A percentile compares a stretch with the other conserved stretches of the same genome.
phyloP scores from a whole-genome alignment of 1,284 basidiomycete species.

The Sporisorium scitamineum region DNA sequence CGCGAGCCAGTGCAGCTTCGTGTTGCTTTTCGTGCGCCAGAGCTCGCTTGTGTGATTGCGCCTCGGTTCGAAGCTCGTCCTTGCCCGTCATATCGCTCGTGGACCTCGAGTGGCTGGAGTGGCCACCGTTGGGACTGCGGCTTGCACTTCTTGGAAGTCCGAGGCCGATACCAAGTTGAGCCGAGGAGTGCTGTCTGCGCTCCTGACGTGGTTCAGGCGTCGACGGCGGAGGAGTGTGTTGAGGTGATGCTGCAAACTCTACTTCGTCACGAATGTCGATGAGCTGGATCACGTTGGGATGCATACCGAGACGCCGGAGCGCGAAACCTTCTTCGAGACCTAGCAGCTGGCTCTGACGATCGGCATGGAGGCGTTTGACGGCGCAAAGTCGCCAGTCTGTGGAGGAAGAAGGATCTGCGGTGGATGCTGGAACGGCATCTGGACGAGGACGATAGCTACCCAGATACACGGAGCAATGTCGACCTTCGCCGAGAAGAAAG shows the following conservation, averaged over 20 bases:
- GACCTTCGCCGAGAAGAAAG: conserved; percentile 64
- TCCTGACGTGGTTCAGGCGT: background rate
- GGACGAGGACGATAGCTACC: conserved; percentile 52
- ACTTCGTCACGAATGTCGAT: conserved; percentile 66
- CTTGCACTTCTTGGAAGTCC: conserved; percentile 16
- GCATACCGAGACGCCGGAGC: conserved; percentile 59
- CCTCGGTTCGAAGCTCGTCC: conserved; percentile 29
- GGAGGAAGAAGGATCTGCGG: background rate
- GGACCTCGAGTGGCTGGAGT: conserved; percentile 36
- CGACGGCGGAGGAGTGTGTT: conserved; percentile 16
- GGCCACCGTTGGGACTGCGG: background rate
- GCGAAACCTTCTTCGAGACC: conserved; percentile 68
- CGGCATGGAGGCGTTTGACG: conserved; percentile 65
- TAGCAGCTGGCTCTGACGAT: conserved; percentile 63
- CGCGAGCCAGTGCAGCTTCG: conserved; percentile 17
- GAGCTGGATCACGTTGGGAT: conserved; percentile 63
- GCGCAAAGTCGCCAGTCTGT: conserved; percentile 62
- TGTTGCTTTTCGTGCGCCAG: conserved; percentile 33
- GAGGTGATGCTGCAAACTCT: conserved; percentile 36
- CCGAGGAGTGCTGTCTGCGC: background rate
- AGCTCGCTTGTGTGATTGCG: conserved; percentile 24
- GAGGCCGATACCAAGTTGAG: conserved; percentile 13
- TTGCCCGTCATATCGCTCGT: conserved; percentile 48
- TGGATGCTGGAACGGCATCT: background rate
- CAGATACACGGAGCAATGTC: conserved; percentile 64